These are phyloP conservation scores for Fraxinus xanthoxyloides DNA, from an alignment of 305 asterid genomes.

Conservation along the genomic window DNA sequence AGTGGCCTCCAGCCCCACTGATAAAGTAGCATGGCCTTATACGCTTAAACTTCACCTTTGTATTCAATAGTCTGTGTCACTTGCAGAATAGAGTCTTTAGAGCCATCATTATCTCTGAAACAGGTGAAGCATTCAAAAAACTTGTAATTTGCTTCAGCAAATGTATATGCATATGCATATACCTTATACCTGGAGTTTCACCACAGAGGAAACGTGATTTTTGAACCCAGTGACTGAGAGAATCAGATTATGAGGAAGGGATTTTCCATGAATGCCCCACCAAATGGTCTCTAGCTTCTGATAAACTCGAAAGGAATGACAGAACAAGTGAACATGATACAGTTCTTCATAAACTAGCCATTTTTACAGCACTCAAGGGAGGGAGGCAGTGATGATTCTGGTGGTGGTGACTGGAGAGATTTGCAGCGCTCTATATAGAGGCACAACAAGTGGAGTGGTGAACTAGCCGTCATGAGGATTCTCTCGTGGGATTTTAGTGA, in stretches of 20 bases:
- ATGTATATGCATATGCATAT: not conserved
- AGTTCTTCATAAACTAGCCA: conserved; percentile 32
- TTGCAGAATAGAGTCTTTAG: conserved; percentile 42
- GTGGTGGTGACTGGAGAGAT: not conserved
- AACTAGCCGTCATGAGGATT: conserved; percentile 41
- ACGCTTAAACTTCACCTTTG: conserved; percentile 44
- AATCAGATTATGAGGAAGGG: conserved; percentile 41
- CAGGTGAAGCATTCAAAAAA: conserved; percentile 30
- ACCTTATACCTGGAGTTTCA: conserved; percentile 65
- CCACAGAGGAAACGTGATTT: conserved; percentile 56
- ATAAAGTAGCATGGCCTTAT: conserved; percentile 71
- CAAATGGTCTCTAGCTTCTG: conserved; percentile 54
- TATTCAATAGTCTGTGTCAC: conserved; percentile 51
- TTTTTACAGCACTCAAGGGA: not conserved
- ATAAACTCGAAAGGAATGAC: conserved; percentile 28
- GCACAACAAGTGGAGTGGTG: not conserved
- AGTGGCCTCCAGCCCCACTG: conserved; percentile 59
- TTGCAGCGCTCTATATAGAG: conserved; percentile 23
- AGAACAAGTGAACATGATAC: conserved; percentile 16
- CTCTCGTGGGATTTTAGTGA: conserved; percentile 1
- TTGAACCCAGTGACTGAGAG: conserved; percentile 68
- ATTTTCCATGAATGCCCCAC: conserved; percentile 62
- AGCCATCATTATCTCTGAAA: conserved; percentile 40
- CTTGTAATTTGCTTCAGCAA: not conserved
- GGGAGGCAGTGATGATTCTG: not conserved